Evolutionary conservation across 2,329 filamentous ascomycete species (phyloP).

Genomic region (Myriosclerotinia curreyana): DNA sequence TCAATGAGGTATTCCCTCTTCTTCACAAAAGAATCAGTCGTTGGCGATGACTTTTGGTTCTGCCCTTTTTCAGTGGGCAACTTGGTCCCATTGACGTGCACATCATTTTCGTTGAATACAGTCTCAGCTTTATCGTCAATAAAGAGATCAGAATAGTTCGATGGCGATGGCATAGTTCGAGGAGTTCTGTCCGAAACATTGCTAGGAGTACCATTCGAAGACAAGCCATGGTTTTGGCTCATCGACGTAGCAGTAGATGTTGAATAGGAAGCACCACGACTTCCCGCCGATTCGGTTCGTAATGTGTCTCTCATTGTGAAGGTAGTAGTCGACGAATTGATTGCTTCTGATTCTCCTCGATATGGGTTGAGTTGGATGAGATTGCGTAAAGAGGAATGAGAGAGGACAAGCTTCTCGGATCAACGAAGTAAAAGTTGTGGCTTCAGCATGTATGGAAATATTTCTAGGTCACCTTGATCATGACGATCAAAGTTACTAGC

Average conservation of each 20-base stretch:
- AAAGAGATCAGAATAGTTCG: constrained; percentile 3
- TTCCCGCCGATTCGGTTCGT: not conserved
- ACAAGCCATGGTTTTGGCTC: not conserved
- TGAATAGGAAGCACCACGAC: not conserved
- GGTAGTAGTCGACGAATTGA: not conserved
- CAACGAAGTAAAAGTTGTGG: not conserved
- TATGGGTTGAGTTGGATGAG: not conserved
- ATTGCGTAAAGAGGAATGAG: not conserved
- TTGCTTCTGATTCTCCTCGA: not conserved
- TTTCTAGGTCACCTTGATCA: not conserved
- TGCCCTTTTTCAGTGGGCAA: not conserved
- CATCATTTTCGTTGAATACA: not conserved
- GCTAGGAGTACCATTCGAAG: not conserved
- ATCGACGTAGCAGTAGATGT: not conserved
- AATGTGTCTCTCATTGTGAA: constrained; percentile 10
- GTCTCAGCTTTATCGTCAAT: not conserved
- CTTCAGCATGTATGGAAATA: not conserved
- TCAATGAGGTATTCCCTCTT: constrained; percentile 9
- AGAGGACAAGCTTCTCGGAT: not conserved
- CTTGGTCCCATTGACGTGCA: not conserved
- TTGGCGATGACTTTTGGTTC: not conserved
- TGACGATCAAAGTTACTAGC: not conserved
- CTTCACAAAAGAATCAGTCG: not conserved
- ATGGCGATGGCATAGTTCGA: constrained; percentile 11
- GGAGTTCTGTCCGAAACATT: constrained; percentile 1